phyloP scores from a whole-genome alignment of 2,329 filamentous ascomycete genomes.

The Trichoderma cornu-damae region DNA sequence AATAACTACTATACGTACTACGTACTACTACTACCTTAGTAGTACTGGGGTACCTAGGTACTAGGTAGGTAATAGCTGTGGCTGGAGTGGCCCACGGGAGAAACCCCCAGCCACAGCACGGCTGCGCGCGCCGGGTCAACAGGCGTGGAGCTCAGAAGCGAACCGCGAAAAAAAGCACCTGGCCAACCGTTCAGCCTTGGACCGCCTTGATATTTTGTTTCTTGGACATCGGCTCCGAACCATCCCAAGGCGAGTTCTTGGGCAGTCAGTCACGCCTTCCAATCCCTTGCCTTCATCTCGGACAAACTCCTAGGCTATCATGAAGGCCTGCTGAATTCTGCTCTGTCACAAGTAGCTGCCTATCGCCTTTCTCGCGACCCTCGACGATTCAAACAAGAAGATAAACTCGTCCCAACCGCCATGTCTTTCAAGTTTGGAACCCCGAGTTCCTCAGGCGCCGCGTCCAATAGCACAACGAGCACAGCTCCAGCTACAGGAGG shows the following conservation, averaged over 20 bases:
- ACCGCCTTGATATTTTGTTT: conserved; percentile 5
- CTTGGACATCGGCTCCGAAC: not conserved
- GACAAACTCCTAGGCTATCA: conserved; percentile 2
- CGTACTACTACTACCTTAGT: no score
- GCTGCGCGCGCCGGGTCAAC: conserved; percentile 13
- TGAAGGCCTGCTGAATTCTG: conserved; percentile 17
- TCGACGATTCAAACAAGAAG: conserved; percentile 5
- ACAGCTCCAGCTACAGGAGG: conserved; percentile 38
- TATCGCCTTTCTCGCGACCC: conserved; percentile 8
- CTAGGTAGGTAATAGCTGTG: not conserved
- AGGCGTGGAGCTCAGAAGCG: conserved; percentile 12
- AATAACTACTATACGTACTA: no score
- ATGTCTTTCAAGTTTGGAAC: conserved; percentile 41
- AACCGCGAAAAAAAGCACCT: conserved; percentile 20
- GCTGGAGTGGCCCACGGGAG: not conserved
- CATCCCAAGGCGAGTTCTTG: conserved; percentile 7
- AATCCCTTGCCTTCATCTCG: not conserved
- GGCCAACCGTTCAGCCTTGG: conserved; percentile 9
- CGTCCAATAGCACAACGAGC: conserved; percentile 30
- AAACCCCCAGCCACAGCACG: conserved; percentile 16
- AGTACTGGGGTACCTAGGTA: no score
- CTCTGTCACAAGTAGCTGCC: not conserved
- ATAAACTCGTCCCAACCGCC: conserved; percentile 2
- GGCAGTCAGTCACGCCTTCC: not conserved
- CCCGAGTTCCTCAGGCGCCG: conserved; percentile 32